phyloP scores from a whole-genome alignment of 2,329 filamentous ascomycete genomes.

The Helminthosporium solani region DNA sequence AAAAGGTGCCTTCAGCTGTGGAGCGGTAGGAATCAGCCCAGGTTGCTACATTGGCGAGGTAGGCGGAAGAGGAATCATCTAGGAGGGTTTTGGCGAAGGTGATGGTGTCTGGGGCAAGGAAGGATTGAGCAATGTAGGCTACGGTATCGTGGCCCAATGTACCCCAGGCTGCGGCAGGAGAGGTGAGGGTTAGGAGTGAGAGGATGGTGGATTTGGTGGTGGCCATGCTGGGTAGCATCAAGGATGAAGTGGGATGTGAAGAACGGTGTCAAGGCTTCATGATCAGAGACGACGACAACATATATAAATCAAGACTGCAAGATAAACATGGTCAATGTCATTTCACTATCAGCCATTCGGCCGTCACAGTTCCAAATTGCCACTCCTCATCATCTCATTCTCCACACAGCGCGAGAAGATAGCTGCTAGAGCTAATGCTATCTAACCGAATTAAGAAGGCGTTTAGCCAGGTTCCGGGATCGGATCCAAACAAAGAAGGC shows the following conservation, averaged over 20 bases:
- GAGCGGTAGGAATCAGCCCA: slow-evolving; percentile 57
- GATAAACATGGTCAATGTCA: too few relatives aligned
- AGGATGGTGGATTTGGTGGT: slow-evolving; percentile 23
- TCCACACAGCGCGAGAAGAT: slow-evolving; percentile 8
- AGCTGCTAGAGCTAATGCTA: slow-evolving; percentile 21
- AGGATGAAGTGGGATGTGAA: neutral
- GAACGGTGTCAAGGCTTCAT: neutral
- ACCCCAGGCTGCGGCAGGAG: slow-evolving; percentile 51
- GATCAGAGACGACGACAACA: neutral
- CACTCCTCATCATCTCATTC: slow-evolving; percentile 16
- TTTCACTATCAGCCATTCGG: slow-evolving; percentile 22
- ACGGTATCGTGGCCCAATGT: slow-evolving; percentile 56
- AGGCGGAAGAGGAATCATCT: slow-evolving; percentile 46
- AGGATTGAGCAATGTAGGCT: slow-evolving; percentile 55
- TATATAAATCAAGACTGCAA: neutral
- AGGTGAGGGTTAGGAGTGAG: slow-evolving; percentile 24
- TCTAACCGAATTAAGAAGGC: slow-evolving; percentile 33
- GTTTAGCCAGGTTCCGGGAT: slow-evolving; percentile 6
- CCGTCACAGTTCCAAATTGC: slow-evolving; percentile 29
- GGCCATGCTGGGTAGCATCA: slow-evolving; percentile 25
- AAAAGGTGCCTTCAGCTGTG: slow-evolving; percentile 51
- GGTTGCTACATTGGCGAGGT: slow-evolving; percentile 54
- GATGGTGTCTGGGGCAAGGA: slow-evolving; percentile 46
- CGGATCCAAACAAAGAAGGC: slow-evolving; percentile 5
- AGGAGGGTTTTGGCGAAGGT: slow-evolving; percentile 49